Evolutionary conservation across 352 stramenopile genomes (phyloP).

Genomic region (Pythium aquatile): DNA sequence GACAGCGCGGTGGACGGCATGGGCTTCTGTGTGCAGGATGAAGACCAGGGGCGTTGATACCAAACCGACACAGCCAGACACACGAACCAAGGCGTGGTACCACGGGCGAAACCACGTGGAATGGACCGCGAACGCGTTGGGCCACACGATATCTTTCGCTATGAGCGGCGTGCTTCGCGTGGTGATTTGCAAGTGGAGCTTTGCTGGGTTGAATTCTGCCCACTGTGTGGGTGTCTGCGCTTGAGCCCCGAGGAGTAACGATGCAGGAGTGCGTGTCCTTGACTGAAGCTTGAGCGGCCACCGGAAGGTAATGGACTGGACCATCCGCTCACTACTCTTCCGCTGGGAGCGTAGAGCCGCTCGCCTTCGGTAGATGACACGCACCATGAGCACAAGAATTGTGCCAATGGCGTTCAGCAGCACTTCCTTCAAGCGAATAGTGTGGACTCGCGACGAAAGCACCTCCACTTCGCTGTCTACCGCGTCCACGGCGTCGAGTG

Average conservation of each 20-base stretch:
- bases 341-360: not conserved
- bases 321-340: not conserved
- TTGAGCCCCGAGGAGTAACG: not conserved
- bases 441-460: not conserved
- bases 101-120: not conserved
- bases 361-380: constrained; percentile 17
- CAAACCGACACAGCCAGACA: constrained; percentile 8
- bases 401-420: constrained; percentile 23
- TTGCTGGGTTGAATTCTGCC: not conserved
- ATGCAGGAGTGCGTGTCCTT: not conserved
- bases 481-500: constrained; percentile 7
- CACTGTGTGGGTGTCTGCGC: not conserved
- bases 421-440: constrained; percentile 17
- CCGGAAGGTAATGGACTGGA: constrained; percentile 17
- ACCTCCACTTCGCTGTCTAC: constrained; percentile 2
- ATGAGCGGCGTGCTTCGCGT: not conserved
- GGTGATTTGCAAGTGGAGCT: not conserved
- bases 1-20: not conserved
- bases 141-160: constrained; percentile 7
- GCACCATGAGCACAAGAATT: constrained; percentile 12
- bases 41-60: constrained; percentile 1
- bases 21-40: not conserved
- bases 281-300: constrained; percentile 13
- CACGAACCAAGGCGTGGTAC: not conserved
- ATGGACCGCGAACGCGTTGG: not conserved